A percentile compares a stretch with the other conserved stretches of the same genome.
phyloP scores from a whole-genome alignment of 371 early-diverging fungal species.

The Syncephalastrum sp. region DNA sequence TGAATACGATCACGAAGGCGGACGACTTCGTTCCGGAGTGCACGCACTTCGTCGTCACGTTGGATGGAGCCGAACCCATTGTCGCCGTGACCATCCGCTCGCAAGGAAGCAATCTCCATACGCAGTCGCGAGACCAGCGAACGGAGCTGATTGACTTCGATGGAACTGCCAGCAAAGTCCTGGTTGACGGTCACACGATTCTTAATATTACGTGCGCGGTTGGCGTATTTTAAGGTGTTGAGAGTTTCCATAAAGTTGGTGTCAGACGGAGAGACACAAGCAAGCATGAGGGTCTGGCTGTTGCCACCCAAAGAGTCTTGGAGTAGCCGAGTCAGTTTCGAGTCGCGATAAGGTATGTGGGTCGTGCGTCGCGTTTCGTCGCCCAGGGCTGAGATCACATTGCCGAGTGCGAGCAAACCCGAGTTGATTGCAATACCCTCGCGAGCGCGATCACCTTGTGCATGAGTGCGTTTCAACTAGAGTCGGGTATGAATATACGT shows the following conservation, averaged over 20 bases:
- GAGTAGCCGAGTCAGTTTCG: slow-evolving; percentile 93
- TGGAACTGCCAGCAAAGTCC: slow-evolving; percentile 47
- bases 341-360: slow-evolving; percentile 93
- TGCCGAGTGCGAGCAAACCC: slow-evolving; percentile 96
- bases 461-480: slow-evolving; percentile 46
- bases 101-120: slow-evolving; percentile 54
- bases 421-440: slow-evolving; percentile 98
- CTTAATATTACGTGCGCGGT: slow-evolving; percentile 82
- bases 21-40: slow-evolving; percentile 38
- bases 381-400: slow-evolving; percentile 96
- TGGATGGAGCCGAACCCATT: neutral
- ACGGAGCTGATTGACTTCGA: slow-evolving; percentile 67
- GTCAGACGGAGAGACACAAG: slow-evolving; percentile 84
- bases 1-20: slow-evolving; percentile 49
- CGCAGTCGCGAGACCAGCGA: slow-evolving; percentile 65
- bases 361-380: slow-evolving; percentile 69
- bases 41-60: slow-evolving; percentile 23
- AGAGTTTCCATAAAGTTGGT: slow-evolving; percentile 84
- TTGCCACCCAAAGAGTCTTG: slow-evolving; percentile 93
- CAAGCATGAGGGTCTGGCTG: slow-evolving; percentile 87
- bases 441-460: slow-evolving; percentile 88
- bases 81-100: slow-evolving; percentile 14
- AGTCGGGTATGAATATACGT: slow-evolving; percentile 68
- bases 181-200: slow-evolving; percentile 62
- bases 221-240: slow-evolving; percentile 90